Percentiles rank a stretch among this genome's conserved stretches.
phyloP scores from a whole-genome alignment of 768 basidiomycete genomes.

The Hirschioporus abietinus region DNA sequence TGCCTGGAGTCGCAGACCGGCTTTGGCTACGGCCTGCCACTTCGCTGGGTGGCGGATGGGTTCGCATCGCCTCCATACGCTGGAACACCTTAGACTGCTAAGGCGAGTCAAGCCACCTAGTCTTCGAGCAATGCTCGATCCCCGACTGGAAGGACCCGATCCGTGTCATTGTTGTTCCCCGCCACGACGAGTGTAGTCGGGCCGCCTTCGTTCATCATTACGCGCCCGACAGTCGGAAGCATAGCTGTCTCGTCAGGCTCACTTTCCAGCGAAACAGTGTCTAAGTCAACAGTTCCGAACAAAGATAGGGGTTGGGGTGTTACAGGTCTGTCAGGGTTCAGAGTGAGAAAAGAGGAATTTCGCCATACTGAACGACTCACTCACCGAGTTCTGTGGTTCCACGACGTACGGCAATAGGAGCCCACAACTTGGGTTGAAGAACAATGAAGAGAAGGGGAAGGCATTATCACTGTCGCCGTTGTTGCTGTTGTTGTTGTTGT shows the following conservation, averaged over 20 bases:
- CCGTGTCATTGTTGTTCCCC: constrained; percentile 20
- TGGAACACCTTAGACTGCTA: constrained; percentile 57
- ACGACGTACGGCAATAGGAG: too few relatives aligned
- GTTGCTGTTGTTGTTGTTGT: too few relatives aligned
- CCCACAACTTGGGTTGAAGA: too few relatives aligned
- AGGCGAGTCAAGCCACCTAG: constrained; percentile 44
- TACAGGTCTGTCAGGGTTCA: constrained; percentile 31
- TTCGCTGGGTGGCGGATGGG: neutral
- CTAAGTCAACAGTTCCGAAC: too few relatives aligned
- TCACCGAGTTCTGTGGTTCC: too few relatives aligned
- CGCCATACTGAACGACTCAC: constrained; percentile 17
- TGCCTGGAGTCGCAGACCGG: too few relatives aligned
- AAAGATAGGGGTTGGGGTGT: too few relatives aligned
- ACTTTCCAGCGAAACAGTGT: too few relatives aligned
- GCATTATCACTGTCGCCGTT: too few relatives aligned
- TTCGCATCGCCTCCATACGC: constrained; percentile 19
- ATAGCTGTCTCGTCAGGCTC: too few relatives aligned
- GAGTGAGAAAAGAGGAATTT: constrained; percentile 33
- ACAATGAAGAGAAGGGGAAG: too few relatives aligned
- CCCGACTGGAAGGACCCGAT: too few relatives aligned
- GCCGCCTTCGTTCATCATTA: constrained; percentile 34
- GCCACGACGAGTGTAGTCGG: constrained; percentile 25
- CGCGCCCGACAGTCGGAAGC: constrained; percentile 47
- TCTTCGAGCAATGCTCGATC: constrained; percentile 39
- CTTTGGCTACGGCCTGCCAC: constrained; percentile 6